Evolutionary conservation across 257 asterid species (phyloP), one percentile per base, ranked within the genome.

Genomic region (Schizonepeta tenuifolia): DNA sequence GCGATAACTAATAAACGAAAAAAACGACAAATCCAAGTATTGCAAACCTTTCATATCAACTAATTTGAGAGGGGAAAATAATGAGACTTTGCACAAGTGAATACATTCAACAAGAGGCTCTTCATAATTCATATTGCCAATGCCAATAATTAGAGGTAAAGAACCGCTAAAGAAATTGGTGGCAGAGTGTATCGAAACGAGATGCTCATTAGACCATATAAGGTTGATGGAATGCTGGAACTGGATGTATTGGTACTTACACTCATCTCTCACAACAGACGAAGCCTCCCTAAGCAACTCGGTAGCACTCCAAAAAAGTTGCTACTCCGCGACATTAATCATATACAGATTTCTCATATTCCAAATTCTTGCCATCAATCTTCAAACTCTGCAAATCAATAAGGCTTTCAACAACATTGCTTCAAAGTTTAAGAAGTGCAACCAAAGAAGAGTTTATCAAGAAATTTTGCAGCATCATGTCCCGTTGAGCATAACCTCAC

Each of bases 401-500:
- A 18, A 51, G 28, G 28, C 28, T 51, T 50, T 51, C 6, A 51
- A 44, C 17, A 0, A 18, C 58, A 7, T 7, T 51, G 53, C 50
- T 13, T 41, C 51, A 12, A 44, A 44, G 2, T 3, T n/a, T 44
- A 14, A 44, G 7, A 44, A 44, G 15, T 13, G 51, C 14, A 44
- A 13, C 4, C 17, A 44, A 44, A 44, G 14, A 24, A 24, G 26
- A 24, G 26, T 24, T 2, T 24, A 24, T 24, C 26, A 24, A 24
- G 26, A 24, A 24, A 24, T 24, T 24, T 1, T 24, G 26, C 26
- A 24, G 26, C 2, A 24, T 24, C 26, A 24, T 24, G 26, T 24
- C 26, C 50, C 57, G 43, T 15, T 4, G 41, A 44, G 15, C 43
- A 58, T 47, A 73, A 44, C 54, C 79, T 62, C 62, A 78, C 74